These are phyloP conservation scores for Clitopilus passeckerianus DNA, from an alignment of 768 basidiomycete species.

Conservation along the genomic window DNA sequence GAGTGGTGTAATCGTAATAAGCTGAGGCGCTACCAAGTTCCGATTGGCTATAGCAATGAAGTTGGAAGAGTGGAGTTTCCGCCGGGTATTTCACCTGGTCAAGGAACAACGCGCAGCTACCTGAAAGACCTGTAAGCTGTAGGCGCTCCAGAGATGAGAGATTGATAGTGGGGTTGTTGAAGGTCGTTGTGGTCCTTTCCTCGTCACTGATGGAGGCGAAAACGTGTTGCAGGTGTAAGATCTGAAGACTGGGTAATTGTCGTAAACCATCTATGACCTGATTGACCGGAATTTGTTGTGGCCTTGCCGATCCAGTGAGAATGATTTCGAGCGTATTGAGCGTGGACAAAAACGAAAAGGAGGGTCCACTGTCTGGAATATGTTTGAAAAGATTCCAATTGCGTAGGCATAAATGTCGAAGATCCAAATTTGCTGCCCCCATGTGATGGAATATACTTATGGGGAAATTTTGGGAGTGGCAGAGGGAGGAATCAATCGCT, in stretches of 20 bases:
- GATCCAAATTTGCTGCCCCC: background rate
- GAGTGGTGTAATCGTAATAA: no score
- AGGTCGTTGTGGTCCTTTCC: background rate
- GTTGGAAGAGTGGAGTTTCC: background rate
- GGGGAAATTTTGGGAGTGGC: background rate
- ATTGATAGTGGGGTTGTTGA: background rate
- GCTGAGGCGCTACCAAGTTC: background rate
- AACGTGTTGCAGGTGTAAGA: background rate
- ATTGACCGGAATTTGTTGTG: background rate
- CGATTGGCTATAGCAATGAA: background rate
- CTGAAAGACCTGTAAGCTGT: background rate
- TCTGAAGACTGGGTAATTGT: background rate
- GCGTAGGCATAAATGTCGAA: background rate
- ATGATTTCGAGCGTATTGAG: background rate
- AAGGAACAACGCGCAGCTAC: background rate
- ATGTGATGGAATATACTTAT: background rate
- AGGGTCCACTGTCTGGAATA: background rate
- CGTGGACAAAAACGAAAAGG: background rate
- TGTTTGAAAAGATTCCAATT: background rate
- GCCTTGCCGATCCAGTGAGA: background rate
- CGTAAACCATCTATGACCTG: background rate
- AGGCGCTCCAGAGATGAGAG: background rate
- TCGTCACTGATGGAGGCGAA: background rate
- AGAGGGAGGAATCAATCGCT: background rate
- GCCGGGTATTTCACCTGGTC: background rate